Conservation (phyloP, 2,329 filamentous ascomycete species). For the Fusarium virguliforme region DNA sequence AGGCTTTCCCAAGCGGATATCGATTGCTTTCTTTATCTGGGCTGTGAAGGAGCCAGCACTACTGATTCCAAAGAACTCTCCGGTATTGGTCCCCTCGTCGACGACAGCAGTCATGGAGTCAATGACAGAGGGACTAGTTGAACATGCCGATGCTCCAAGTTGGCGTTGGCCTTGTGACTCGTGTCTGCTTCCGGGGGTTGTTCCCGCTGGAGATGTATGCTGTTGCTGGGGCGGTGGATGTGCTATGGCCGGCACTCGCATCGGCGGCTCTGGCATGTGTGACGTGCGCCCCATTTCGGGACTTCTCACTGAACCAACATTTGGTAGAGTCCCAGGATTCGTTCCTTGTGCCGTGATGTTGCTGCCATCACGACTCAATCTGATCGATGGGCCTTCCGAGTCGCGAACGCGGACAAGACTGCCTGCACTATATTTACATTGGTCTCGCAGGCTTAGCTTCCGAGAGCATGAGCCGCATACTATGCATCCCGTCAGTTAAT, state of each 20-base stretch:
- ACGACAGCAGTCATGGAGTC: conserved; percentile 64
- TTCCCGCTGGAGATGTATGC: conserved; percentile 30
- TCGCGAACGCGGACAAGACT: conserved; percentile 18
- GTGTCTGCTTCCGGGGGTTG: conserved; percentile 26
- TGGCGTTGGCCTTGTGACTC: conserved; percentile 24
- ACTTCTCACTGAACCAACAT: background rate
- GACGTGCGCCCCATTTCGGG: background rate
- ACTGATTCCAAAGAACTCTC: conserved; percentile 65
- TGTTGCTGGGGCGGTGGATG: conserved; percentile 15
- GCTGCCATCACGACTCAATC: background rate
- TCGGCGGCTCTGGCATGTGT: conserved; percentile 5
- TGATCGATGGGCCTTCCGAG: background rate
- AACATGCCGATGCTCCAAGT: conserved; percentile 35
- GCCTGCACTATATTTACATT: conserved; percentile 50
- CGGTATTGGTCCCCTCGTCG: conserved; percentile 59
- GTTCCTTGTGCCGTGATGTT: background rate
- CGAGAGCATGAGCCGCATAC: conserved; percentile 55
- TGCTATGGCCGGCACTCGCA: background rate
- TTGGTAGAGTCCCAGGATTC: background rate
- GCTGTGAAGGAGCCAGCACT: conserved; percentile 65
- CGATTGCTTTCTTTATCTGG: conserved; percentile 63
- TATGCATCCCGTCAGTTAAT: conserved; percentile 28
- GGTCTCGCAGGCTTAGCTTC: conserved; percentile 50
- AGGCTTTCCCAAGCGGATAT: conserved; percentile 50
- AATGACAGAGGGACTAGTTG: conserved; percentile 54